These are phyloP conservation scores for Apiospora malaysiana DNA, from an alignment of 2,329 filamentous ascomycete species.

Conservation along the genomic window DNA sequence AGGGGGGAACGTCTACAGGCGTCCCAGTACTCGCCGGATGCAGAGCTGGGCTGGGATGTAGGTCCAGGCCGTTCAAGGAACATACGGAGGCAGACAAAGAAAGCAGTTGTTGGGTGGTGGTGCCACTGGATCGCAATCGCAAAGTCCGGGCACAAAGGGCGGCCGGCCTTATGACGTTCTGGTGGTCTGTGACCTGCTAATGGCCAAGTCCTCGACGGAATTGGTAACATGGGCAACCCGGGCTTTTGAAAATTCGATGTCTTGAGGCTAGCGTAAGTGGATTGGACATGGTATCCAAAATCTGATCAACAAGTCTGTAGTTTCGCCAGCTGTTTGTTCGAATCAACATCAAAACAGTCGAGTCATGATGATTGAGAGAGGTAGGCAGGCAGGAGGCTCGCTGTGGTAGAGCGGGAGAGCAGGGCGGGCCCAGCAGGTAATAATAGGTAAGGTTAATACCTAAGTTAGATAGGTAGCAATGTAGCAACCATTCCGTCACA, in stretches of 20 bases:
- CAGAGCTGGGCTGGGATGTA: neutral
- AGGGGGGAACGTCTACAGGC: conserved; percentile 37
- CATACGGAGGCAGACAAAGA: conserved; percentile 1
- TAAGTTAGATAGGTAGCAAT: neutral
- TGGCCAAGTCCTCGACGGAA: neutral
- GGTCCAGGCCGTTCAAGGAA: neutral
- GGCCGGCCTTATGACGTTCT: neutral
- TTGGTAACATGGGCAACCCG: neutral
- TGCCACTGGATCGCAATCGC: conserved; percentile 1
- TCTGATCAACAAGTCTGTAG: neutral
- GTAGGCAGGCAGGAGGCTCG: neutral
- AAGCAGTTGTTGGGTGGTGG: neutral
- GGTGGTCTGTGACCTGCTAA: conserved; percentile 15
- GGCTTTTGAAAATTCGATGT: neutral
- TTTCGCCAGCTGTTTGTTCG: neutral
- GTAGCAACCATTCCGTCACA: conserved; percentile 12
- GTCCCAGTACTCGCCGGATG: conserved; percentile 28
- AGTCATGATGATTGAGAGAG: neutral
- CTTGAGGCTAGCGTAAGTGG: neutral
- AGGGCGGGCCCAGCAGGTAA: conserved; percentile 17
- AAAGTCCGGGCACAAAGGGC: conserved; percentile 7
- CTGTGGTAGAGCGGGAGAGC: neutral
- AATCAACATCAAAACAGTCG: neutral
- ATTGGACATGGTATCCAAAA: neutral
- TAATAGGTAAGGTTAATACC: too few relatives aligned